Evolutionary conservation across 2,329 filamentous ascomycete genomes (phyloP).

Genomic region (Arachnomyces sp.): DNA sequence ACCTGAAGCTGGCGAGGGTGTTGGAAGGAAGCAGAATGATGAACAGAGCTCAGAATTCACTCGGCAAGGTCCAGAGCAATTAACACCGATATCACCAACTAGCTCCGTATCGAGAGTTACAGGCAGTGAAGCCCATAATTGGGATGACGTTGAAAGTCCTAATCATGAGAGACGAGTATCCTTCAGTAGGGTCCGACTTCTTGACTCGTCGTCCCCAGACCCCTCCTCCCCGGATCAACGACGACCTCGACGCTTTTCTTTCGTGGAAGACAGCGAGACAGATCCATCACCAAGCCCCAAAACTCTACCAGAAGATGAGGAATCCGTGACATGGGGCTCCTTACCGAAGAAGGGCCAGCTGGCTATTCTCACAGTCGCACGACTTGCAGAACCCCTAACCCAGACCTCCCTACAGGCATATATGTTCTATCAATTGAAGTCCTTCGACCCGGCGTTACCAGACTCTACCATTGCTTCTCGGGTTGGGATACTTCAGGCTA

Average conservation of each 20-base stretch:
- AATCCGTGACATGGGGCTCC: constrained; percentile 58
- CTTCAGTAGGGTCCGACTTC: too few relatives aligned
- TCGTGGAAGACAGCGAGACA: constrained; percentile 18
- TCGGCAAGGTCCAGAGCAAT: too few relatives aligned
- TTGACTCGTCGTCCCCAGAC: too few relatives aligned
- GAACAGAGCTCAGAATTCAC: too few relatives aligned
- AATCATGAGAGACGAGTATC: too few relatives aligned
- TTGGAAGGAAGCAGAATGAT: too few relatives aligned
- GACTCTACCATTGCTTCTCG: constrained; percentile 63
- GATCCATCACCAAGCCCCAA: constrained; percentile 10
- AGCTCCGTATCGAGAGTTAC: too few relatives aligned
- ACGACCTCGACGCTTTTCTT: constrained; percentile 14
- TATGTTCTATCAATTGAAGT: constrained; percentile 82
- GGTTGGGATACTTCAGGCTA: constrained; percentile 67
- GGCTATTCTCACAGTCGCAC: constrained; percentile 65
- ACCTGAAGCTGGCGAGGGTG: too few relatives aligned
- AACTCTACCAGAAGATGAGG: constrained; percentile 12
- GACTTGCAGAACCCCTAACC: constrained; percentile 72
- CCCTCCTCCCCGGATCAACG: background rate
- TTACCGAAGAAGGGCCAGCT: constrained; percentile 72
- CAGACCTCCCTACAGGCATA: constrained; percentile 72
- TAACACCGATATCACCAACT: too few relatives aligned
- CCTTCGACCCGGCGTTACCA: constrained; percentile 54
- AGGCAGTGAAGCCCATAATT: too few relatives aligned
- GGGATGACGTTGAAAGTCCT: too few relatives aligned